Conservation (phyloP, 345 rosid genomes). For the Pseudoturritis turrita region DNA sequence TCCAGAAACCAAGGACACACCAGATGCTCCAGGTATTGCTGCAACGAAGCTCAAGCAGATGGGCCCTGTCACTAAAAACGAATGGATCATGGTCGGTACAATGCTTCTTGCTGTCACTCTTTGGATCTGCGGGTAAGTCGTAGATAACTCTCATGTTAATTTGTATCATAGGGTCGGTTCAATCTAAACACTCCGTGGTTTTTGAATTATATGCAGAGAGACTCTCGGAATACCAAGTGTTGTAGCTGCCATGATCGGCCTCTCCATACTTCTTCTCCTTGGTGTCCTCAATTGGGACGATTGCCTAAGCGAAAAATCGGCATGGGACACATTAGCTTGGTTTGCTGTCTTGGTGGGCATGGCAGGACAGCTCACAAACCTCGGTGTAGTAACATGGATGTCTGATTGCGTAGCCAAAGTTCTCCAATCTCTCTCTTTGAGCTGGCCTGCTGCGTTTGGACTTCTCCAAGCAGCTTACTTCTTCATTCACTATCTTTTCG, state of each 20-base stretch:
- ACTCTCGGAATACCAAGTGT: conserved; percentile 82
- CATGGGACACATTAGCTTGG: conserved; percentile 98
- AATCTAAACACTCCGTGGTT: background rate
- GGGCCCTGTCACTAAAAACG: conserved; percentile 85
- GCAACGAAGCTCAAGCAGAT: conserved; percentile 63
- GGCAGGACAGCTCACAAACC: conserved; percentile 93
- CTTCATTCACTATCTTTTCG: conserved; percentile 88
- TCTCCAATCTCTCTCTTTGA: conserved; percentile 66
- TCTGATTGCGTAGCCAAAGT: conserved; percentile 62
- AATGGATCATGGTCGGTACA: conserved; percentile 89
- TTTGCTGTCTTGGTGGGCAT: conserved; percentile 89
- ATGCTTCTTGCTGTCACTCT: conserved; percentile 93
- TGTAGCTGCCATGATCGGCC: conserved; percentile 93
- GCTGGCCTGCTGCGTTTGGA: conserved; percentile 89
- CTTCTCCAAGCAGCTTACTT: conserved; percentile 94
- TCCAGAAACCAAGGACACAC: conserved; percentile 94
- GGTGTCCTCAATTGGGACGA: conserved; percentile 99
- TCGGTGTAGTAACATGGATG: conserved; percentile 88
- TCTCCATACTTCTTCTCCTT: conserved; percentile 72
- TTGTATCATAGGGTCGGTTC: background rate
- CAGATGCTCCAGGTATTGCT: conserved; percentile 93
- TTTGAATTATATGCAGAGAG: conserved; percentile 47
- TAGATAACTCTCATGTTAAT: background rate
- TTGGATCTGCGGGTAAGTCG: conserved; percentile 83
- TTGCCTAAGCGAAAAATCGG: conserved; percentile 89